Conservation (phyloP, 192 early-diverging fungal genomes). For the Backusella australiensis region DNA sequence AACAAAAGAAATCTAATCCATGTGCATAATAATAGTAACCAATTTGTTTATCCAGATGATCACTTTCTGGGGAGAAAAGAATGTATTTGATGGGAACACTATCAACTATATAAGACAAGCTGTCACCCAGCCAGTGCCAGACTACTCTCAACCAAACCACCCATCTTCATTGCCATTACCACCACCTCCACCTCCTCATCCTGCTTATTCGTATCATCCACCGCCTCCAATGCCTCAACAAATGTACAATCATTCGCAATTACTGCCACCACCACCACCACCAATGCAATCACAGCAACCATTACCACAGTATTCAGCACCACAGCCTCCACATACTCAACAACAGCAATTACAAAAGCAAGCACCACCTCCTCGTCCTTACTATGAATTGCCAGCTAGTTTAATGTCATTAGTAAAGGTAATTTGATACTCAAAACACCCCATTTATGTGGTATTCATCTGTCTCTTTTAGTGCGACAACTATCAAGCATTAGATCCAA, state of each 20-base stretch:
- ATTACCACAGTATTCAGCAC: not conserved
- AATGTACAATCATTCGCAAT: too few relatives aligned
- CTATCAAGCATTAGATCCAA: constrained; percentile 17
- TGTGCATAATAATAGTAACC: not conserved
- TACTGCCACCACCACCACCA: not conserved
- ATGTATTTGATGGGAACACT: constrained; percentile 29
- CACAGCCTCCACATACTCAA: not conserved
- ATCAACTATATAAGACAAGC: constrained; percentile 32
- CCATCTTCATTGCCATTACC: not conserved
- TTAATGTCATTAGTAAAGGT: constrained; percentile 22
- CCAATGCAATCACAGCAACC: not conserved
- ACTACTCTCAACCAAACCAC: not conserved
- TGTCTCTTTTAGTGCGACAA: not conserved
- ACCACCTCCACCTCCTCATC: not conserved
- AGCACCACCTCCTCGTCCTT: not conserved
- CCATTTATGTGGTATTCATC: not conserved
- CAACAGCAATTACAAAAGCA: not conserved
- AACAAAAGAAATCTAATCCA: not conserved
- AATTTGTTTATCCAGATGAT: constrained; percentile 28
- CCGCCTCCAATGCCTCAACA: not conserved
- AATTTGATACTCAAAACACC: not conserved
- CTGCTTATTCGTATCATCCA: not conserved
- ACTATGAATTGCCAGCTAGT: constrained; percentile 27
- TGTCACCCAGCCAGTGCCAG: constrained; percentile 13
- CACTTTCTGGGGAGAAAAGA: constrained; percentile 37